A percentile compares a stretch with the other conserved stretches of the same genome.
Evolutionary conservation across 176 grass and related monocot species (phyloP).

Genomic region (Raddia distichophylla): DNA sequence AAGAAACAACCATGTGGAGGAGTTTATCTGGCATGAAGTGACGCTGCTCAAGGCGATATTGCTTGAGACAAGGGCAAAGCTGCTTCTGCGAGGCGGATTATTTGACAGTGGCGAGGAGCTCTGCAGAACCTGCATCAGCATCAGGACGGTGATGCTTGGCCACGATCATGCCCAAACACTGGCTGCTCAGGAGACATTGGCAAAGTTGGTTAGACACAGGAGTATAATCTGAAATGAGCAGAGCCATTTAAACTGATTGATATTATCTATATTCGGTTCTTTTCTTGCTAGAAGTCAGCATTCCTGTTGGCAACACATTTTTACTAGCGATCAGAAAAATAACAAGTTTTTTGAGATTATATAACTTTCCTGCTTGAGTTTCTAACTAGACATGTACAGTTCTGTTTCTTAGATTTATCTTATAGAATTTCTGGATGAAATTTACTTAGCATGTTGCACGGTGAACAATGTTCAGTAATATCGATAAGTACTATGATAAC

Average conservation of each 20-base stretch:
- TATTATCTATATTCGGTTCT: background rate
- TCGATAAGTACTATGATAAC: background rate
- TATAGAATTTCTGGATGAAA: background rate
- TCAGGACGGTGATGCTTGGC: slow-evolving; percentile 87
- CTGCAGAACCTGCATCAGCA: slow-evolving; percentile 94
- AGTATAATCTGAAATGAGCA: slow-evolving; percentile 68
- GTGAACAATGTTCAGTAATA: background rate
- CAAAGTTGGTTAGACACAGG: slow-evolving; percentile 84
- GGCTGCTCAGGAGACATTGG: slow-evolving; percentile 80
- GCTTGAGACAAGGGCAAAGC: slow-evolving; percentile 89
- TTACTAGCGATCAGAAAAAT: slow-evolving; percentile 36
- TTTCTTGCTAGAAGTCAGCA: background rate
- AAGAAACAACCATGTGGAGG: slow-evolving; percentile 57
- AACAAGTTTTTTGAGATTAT: slow-evolving; percentile 34
- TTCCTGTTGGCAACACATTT: slow-evolving; percentile 25
- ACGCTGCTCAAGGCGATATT: slow-evolving; percentile 76
- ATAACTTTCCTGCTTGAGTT: slow-evolving; percentile 37
- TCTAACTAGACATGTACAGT: slow-evolving; percentile 44
- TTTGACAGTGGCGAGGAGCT: slow-evolving; percentile 81
- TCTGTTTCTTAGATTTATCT: slow-evolving; percentile 10
- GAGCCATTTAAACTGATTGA: background rate
- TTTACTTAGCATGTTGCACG: background rate
- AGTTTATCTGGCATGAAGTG: slow-evolving; percentile 92
- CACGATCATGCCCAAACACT: slow-evolving; percentile 77
- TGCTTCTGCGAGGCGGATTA: slow-evolving; percentile 74